These are phyloP conservation scores for Penicillium nucicola DNA, from an alignment of 495 filamentous ascomycete genomes.

Conservation along the genomic window DNA sequence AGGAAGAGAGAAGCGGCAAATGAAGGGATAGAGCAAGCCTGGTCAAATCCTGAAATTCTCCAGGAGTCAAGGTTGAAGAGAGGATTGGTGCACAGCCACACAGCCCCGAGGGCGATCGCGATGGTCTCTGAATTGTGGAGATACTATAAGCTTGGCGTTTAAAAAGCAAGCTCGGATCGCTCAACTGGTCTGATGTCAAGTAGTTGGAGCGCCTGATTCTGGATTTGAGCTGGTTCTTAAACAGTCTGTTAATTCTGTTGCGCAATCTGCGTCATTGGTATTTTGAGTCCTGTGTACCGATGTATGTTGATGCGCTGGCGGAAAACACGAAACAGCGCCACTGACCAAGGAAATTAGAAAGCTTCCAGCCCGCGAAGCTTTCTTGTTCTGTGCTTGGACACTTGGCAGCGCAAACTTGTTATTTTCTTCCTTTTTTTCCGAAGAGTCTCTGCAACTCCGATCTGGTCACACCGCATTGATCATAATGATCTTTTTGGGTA, in stretches of 20 bases:
- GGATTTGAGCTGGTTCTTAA: not conserved
- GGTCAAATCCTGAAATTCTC: not conserved
- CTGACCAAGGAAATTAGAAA: not conserved
- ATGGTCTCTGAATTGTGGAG: not conserved
- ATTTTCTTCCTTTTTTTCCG: too few relatives aligned
- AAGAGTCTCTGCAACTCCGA: not conserved
- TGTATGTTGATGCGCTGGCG: not conserved
- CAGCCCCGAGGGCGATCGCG: not conserved
- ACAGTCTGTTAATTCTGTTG: not conserved
- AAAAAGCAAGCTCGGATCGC: not conserved
- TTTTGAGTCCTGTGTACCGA: too few relatives aligned
- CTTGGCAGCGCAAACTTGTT: conserved; percentile 1
- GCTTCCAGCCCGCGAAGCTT: not conserved
- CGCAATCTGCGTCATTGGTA: not conserved
- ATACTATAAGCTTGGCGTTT: not conserved
- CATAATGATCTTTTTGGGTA: not conserved
- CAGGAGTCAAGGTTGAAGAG: not conserved
- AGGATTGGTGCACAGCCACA: conserved; percentile 6
- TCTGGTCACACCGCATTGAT: conserved; percentile 1
- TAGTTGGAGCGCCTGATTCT: not conserved
- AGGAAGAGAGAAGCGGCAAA: not conserved
- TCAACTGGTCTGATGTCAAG: not conserved
- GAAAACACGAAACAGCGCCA: not conserved
- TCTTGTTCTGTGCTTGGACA: not conserved
- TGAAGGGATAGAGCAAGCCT: conserved; percentile 2